Evolutionary conservation across 345 rosid genomes (phyloP).

Genomic region (Populus euphratica): DNA sequence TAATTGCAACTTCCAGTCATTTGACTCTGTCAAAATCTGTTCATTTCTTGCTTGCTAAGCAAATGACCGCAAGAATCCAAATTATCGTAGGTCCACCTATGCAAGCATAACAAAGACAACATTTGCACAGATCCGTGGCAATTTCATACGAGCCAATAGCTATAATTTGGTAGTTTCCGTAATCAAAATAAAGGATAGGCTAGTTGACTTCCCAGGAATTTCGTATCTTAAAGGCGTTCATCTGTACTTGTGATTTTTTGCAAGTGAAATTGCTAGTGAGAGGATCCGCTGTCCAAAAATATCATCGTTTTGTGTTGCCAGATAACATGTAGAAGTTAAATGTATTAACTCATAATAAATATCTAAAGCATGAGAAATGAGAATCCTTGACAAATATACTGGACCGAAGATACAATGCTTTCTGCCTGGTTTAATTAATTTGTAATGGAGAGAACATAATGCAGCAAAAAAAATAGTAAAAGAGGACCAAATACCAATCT

Average conservation of each 20-base stretch:
- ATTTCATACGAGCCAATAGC: background rate
- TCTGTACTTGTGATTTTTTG: background rate
- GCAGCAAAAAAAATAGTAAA: background rate
- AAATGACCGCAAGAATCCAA: background rate
- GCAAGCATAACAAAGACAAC: background rate
- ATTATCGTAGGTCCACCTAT: background rate
- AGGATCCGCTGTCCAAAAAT: background rate
- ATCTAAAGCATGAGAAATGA: background rate
- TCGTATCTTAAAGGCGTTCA: too few species aligned
- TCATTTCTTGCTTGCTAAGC: slow-evolving; percentile 8
- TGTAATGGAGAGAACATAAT: background rate
- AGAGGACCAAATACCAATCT: background rate
- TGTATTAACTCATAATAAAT: background rate
- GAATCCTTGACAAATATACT: background rate
- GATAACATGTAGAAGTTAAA: background rate
- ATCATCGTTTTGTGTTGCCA: background rate
- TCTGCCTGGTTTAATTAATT: background rate
- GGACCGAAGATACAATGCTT: background rate
- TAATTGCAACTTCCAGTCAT: background rate
- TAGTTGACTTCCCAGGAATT: too few species aligned
- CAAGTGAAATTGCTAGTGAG: background rate
- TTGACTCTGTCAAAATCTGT: background rate
- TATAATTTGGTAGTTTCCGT: too few species aligned
- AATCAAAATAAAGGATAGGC: background rate
- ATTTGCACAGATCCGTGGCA: background rate